phyloP scores from a whole-genome alignment of 805 yeast species.

The Hanseniaspora meyeri region DNA sequence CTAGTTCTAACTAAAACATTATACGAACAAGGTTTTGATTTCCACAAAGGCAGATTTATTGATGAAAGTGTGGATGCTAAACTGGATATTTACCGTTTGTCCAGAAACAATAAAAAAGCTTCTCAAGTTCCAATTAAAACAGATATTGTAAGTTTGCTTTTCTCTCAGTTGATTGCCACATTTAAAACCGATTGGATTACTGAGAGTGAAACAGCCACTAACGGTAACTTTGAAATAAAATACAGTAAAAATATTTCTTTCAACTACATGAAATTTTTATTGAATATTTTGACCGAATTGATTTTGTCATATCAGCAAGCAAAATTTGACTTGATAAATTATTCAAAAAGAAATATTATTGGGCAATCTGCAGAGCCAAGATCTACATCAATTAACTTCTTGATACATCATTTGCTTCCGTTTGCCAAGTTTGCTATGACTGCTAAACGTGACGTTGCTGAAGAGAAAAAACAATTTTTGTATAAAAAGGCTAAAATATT shows the following conservation, averaged over 20 bases:
- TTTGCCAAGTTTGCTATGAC: constrained; percentile 27
- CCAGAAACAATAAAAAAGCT: neutral
- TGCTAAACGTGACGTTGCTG: constrained; percentile 24
- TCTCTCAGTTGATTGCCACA: constrained; percentile 52
- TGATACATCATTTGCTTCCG: constrained; percentile 61
- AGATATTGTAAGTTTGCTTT: constrained; percentile 51
- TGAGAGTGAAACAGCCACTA: constrained; percentile 26
- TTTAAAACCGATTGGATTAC: constrained; percentile 32
- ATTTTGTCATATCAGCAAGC: constrained; percentile 67
- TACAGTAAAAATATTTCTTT: constrained; percentile 44
- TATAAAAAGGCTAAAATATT: constrained; percentile 45
- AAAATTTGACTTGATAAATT: constrained; percentile 71
- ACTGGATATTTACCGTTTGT: neutral
- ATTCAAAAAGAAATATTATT: constrained; percentile 42
- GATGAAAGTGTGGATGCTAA: constrained; percentile 22
- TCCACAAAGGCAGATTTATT: constrained; percentile 28
- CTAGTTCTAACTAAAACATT: neutral
- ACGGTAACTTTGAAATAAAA: constrained; percentile 25
- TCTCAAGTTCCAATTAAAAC: constrained; percentile 20
- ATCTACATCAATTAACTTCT: constrained; percentile 61
- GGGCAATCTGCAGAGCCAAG: constrained; percentile 48
- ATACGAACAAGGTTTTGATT: constrained; percentile 19
- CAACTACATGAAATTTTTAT: constrained; percentile 53
- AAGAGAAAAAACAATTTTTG: constrained; percentile 37
- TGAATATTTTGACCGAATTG: constrained; percentile 58